A percentile compares a stretch with the other conserved stretches of the same genome.
phyloP scores from a whole-genome alignment of 208 protist species.

The Crithidia fasciculata region DNA sequence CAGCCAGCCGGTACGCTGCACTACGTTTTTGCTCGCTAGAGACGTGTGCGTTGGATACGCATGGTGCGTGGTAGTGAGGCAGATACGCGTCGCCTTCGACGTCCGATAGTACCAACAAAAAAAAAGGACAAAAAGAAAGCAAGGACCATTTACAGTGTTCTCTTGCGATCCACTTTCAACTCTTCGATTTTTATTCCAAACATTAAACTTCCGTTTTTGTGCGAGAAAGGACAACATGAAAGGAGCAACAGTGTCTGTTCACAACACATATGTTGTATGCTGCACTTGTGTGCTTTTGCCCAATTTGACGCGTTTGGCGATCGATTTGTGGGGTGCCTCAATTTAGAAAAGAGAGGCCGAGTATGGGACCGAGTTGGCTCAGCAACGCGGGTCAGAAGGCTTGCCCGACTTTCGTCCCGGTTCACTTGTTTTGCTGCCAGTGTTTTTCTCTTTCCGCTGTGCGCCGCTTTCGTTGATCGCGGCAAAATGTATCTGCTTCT shows the following conservation, averaged over 20 bases:
- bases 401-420: too few species aligned
- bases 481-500: too few species aligned
- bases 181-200: background rate
- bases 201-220: background rate
- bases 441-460: too few species aligned
- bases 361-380: too few species aligned
- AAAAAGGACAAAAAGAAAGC: background rate
- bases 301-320: too few species aligned
- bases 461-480: too few species aligned
- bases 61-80: background rate
- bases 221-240: background rate
- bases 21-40: background rate
- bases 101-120: conserved; percentile 2
- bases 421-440: too few species aligned
- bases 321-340: too few species aligned
- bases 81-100: background rate
- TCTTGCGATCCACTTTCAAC: background rate
- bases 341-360: too few species aligned
- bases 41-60: background rate
- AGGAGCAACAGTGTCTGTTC: background rate
- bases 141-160: background rate
- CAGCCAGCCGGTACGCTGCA: background rate
- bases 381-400: too few species aligned
- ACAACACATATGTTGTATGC: too few species aligned
- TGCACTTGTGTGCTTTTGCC: too few species aligned